Conservation (phyloP, 805 yeast species). For the Metschnikowia kunwiensis region DNA sequence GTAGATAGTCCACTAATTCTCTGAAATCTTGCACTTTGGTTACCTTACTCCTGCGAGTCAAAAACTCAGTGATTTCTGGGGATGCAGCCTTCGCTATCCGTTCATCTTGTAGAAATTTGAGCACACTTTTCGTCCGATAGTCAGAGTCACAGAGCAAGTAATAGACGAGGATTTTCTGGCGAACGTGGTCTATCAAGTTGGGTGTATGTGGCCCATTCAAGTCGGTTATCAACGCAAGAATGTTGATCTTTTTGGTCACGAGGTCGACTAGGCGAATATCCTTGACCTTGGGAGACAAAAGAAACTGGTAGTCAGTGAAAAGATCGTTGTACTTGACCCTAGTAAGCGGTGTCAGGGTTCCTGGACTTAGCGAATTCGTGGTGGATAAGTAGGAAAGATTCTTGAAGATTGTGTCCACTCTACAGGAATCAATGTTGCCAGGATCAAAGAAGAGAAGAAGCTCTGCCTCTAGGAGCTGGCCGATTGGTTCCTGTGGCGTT, state of each 20-base stretch:
- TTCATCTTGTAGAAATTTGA: slow-evolving; percentile 19
- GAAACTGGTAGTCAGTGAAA: slow-evolving; percentile 30
- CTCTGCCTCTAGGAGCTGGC: slow-evolving; percentile 10
- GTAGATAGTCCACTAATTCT: slow-evolving; percentile 13
- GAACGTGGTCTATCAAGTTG: slow-evolving; percentile 16
- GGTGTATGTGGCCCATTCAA: too few species aligned
- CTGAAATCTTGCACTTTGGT: slow-evolving; percentile 18
- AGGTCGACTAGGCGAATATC: slow-evolving; percentile 24
- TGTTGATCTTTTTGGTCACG: slow-evolving; percentile 30
- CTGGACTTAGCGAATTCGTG: slow-evolving; percentile 6
- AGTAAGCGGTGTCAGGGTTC: slow-evolving; percentile 11
- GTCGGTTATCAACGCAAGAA: slow-evolving; percentile 6
- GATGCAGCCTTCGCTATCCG: neutral
- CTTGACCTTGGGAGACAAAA: slow-evolving; percentile 15
- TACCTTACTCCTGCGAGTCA: slow-evolving; percentile 14
- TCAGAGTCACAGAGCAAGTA: slow-evolving; percentile 33
- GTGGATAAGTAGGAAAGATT: slow-evolving; percentile 13
- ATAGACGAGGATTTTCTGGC: slow-evolving; percentile 30
- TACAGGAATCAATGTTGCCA: neutral
- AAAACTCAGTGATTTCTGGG: slow-evolving; percentile 9
- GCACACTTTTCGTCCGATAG: slow-evolving; percentile 29
- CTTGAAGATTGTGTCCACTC: slow-evolving; percentile 8
- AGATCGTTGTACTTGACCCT: slow-evolving; percentile 33
- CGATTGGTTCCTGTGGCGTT: slow-evolving; percentile 2
- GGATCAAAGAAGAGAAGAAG: slow-evolving; percentile 10